Conservation (phyloP, 331 rosid genomes). For the Telfairia occidentalis region DNA sequence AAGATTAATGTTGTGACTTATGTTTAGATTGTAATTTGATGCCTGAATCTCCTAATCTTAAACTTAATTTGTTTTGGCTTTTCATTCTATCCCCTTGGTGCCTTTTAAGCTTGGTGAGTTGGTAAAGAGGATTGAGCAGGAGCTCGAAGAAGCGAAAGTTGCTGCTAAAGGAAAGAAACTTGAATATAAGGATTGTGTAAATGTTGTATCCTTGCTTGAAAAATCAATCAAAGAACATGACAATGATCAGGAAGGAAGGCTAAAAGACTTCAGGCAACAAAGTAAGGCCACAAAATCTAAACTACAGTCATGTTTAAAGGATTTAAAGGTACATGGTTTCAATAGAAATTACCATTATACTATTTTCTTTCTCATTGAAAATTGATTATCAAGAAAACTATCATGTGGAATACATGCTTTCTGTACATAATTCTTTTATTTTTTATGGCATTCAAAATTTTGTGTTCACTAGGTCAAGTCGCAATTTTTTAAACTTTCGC, state of each 20-base stretch:
- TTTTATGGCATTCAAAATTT: neutral
- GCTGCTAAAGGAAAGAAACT: constrained; percentile 51
- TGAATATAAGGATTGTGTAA: constrained; percentile 45
- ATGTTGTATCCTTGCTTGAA: constrained; percentile 57
- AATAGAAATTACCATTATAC: neutral
- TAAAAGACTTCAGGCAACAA: constrained; percentile 68
- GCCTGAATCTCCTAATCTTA: neutral
- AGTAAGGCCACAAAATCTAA: constrained; percentile 61
- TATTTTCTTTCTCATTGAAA: neutral
- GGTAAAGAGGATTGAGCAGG: constrained; percentile 79
- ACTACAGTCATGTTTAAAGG: constrained; percentile 70
- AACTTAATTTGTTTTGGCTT: neutral
- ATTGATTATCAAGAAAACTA: neutral
- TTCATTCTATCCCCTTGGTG: constrained; percentile 14
- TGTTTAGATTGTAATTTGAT: neutral
- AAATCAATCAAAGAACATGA: constrained; percentile 83
- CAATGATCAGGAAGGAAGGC: constrained; percentile 59
- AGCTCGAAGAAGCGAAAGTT: constrained; percentile 69
- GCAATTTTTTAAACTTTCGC: neutral
- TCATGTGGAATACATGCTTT: neutral
- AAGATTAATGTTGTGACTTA: neutral
- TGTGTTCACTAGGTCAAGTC: neutral
- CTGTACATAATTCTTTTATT: neutral
- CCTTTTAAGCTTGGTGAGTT: constrained; percentile 65
- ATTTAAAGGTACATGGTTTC: constrained; percentile 49